Conservation (phyloP, 495 filamentous ascomycete genomes). For the Aspergillus asperescens region DNA sequence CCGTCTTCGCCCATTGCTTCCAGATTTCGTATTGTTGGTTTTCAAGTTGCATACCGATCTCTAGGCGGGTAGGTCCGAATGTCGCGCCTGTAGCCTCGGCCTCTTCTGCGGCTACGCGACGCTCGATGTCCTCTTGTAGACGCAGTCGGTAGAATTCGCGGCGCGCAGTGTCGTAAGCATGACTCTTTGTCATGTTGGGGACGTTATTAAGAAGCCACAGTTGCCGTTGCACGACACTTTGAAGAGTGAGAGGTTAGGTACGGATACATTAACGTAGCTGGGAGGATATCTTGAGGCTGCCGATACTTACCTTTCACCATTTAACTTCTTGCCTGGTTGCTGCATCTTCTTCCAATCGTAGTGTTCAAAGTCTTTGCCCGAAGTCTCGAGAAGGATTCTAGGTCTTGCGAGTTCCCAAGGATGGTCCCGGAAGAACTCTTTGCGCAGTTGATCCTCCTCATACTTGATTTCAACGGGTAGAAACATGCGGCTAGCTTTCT, state of each 20-base stretch:
- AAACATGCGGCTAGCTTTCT: slow-evolving; percentile 70
- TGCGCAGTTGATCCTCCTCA: slow-evolving; percentile 79
- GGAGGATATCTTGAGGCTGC: background rate
- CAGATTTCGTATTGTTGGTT: slow-evolving; percentile 69
- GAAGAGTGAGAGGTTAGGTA: slow-evolving; percentile 17
- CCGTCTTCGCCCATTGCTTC: slow-evolving; percentile 69
- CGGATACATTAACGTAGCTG: too few relatives aligned
- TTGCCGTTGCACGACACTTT: slow-evolving; percentile 89
- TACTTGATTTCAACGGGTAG: slow-evolving; percentile 71
- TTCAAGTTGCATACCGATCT: slow-evolving; percentile 79
- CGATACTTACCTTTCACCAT: slow-evolving; percentile 72
- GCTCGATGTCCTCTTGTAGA: slow-evolving; percentile 75
- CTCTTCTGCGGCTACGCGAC: slow-evolving; percentile 82
- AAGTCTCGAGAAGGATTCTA: slow-evolving; percentile 73
- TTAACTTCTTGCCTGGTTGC: slow-evolving; percentile 73
- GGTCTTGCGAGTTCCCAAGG: slow-evolving; percentile 96
- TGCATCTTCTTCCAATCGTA: slow-evolving; percentile 77
- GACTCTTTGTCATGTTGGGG: slow-evolving; percentile 50
- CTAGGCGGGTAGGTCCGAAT: slow-evolving; percentile 69
- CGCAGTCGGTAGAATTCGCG: slow-evolving; percentile 86
- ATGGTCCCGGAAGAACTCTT: slow-evolving; percentile 83
- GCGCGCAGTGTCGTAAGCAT: slow-evolving; percentile 83
- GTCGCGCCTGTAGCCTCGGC: slow-evolving; percentile 76
- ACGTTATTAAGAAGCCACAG: slow-evolving; percentile 71
- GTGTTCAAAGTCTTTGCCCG: slow-evolving; percentile 70